Evolutionary conservation across 169 alveolate species (phyloP).

Genomic region (Toxoplasma gondii): DNA sequence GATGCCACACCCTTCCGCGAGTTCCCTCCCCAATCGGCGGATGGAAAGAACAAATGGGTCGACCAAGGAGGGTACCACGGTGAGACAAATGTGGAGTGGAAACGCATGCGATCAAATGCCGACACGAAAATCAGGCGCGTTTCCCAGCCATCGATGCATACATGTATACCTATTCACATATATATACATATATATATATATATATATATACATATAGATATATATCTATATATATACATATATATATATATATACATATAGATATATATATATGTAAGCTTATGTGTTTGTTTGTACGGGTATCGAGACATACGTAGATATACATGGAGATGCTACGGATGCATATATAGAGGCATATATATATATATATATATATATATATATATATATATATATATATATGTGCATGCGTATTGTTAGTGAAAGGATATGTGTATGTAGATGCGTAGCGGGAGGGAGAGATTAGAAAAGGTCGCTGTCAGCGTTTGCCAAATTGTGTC

Average conservation of each 20-base stretch:
- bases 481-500: too few relatives aligned
- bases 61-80: conserved; percentile 85
- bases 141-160: background rate
- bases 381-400: background rate
- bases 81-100: background rate
- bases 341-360: background rate
- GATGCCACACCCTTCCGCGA: conserved; percentile 91
- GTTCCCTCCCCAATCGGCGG: conserved; percentile 76
- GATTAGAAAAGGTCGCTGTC: too few relatives aligned
- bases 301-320: too few relatives aligned
- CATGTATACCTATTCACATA: background rate
- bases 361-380: conserved; percentile 11
- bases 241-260: too few relatives aligned
- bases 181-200: too few relatives aligned
- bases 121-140: background rate
- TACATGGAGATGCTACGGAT: too few relatives aligned
- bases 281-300: too few relatives aligned
- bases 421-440: background rate
- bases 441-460: too few relatives aligned
- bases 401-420: background rate
- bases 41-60: conserved; percentile 78
- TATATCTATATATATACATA: too few relatives aligned
- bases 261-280: background rate
- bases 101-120: background rate
- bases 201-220: background rate